These are phyloP conservation scores for Aspergillus vadensis DNA, from an alignment of 2,329 filamentous ascomycete species.

Conservation along the genomic window DNA sequence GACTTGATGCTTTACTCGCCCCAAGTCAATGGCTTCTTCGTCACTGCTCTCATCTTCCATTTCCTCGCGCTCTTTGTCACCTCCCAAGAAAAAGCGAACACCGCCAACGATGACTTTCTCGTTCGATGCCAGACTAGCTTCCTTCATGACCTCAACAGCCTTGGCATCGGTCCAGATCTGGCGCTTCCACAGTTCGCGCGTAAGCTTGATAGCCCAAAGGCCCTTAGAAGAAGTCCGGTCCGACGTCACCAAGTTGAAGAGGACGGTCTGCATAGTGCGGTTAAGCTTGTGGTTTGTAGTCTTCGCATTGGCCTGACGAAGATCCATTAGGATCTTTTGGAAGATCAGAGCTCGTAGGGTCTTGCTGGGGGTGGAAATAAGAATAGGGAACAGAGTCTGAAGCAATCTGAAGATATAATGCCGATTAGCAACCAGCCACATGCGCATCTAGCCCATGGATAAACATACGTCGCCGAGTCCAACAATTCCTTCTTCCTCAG, in stretches of 20 bases:
- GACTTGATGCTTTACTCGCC: conserved; percentile 77
- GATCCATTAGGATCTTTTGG: conserved; percentile 86
- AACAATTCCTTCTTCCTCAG: conserved; percentile 89
- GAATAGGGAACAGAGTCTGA: conserved; percentile 90
- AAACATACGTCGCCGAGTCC: conserved; percentile 67
- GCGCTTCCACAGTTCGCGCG: conserved; percentile 91
- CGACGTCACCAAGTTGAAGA: conserved; percentile 86
- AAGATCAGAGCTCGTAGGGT: conserved; percentile 80
- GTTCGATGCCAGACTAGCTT: conserved; percentile 83
- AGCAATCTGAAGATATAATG: conserved; percentile 56
- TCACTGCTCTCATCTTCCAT: conserved; percentile 86
- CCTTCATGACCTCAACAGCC: conserved; percentile 97
- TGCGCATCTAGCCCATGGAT: not conserved
- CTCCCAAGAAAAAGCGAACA: conserved; percentile 91
- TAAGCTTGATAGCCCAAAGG: conserved; percentile 94
- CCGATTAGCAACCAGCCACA: conserved; percentile 2
- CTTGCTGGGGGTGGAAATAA: conserved; percentile 91
- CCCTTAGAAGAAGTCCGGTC: conserved; percentile 83
- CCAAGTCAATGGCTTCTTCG: conserved; percentile 72
- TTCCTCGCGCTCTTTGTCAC: conserved; percentile 94
- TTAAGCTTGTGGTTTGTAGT: conserved; percentile 90
- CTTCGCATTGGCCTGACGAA: conserved; percentile 85
- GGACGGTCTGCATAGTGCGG: conserved; percentile 85
- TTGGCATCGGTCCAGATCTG: conserved; percentile 95
- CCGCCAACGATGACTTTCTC: conserved; percentile 89